Conservation (phyloP, 2,329 filamentous ascomycete genomes). For the Colletotrichum sp. region DNA sequence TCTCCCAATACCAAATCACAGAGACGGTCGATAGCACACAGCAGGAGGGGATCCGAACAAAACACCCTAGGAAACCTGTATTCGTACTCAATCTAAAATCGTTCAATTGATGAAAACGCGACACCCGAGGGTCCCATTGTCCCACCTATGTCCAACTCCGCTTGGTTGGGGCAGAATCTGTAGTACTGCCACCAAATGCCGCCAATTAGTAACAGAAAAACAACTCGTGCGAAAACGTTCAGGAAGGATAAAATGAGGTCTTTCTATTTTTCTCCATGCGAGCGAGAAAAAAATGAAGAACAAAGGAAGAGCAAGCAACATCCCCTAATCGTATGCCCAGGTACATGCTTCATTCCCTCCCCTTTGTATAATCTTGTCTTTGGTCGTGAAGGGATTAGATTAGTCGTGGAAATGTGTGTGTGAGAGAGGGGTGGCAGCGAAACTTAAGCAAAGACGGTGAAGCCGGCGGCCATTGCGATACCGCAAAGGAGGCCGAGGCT, state of each 20-base stretch:
- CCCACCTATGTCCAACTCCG: conserved; percentile 2
- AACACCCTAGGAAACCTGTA: background rate
- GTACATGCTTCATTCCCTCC: background rate
- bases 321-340: background rate
- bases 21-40: background rate
- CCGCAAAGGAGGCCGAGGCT: conserved; percentile 29
- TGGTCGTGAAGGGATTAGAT: conserved; percentile 5
- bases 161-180: background rate
- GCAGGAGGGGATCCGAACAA: background rate
- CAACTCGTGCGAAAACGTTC: background rate
- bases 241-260: background rate
- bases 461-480: conserved; percentile 29
- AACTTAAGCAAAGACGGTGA: background rate
- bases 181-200: conserved; percentile 7
- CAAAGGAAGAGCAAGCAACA: background rate
- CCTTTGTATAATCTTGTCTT: background rate
- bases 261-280: background rate
- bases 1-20: background rate
- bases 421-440: background rate
- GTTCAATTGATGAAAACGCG: conserved; percentile 1
- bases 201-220: conserved; percentile 1
- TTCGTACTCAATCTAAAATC: conserved; percentile 10
- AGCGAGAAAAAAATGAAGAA: background rate
- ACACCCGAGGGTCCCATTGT: background rate
- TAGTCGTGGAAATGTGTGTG: background rate